phyloP scores from a whole-genome alignment of 176 grass and related monocot genomes.

The Cymbopogon citratus region DNA sequence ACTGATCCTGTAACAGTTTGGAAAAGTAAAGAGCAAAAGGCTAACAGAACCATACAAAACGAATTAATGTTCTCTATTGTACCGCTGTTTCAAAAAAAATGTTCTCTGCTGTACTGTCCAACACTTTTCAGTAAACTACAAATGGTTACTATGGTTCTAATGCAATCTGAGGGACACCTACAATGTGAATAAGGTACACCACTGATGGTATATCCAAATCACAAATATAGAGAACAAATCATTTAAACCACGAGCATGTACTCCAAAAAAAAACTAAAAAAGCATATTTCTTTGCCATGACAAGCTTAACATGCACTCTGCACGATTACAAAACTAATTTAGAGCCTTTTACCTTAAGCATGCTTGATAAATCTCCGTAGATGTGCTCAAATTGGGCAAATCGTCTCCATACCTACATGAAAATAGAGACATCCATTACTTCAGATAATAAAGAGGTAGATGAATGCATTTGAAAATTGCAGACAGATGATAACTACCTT shows the following conservation, averaged over 20 bases:
- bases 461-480: neutral
- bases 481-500: neutral
- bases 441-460: slow-evolving; percentile 31
- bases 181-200: neutral
- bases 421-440: slow-evolving; percentile 22
- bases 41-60: neutral
- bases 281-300: neutral
- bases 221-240: neutral
- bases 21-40: neutral
- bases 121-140: neutral
- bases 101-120: neutral
- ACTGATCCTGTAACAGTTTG: neutral
- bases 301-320: neutral
- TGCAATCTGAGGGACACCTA: neutral
- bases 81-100: neutral
- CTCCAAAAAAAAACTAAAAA: neutral
- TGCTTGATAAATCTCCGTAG: slow-evolving; percentile 88
- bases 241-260: neutral
- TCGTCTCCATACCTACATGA: slow-evolving; percentile 79
- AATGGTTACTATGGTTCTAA: neutral
- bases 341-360: slow-evolving; percentile 68
- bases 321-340: neutral
- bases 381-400: slow-evolving; percentile 83
- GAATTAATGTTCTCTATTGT: neutral
- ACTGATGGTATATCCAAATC: neutral